Evolutionary conservation across 1,139 yeast species (phyloP).

Genomic region (Torulaspora globosa): DNA sequence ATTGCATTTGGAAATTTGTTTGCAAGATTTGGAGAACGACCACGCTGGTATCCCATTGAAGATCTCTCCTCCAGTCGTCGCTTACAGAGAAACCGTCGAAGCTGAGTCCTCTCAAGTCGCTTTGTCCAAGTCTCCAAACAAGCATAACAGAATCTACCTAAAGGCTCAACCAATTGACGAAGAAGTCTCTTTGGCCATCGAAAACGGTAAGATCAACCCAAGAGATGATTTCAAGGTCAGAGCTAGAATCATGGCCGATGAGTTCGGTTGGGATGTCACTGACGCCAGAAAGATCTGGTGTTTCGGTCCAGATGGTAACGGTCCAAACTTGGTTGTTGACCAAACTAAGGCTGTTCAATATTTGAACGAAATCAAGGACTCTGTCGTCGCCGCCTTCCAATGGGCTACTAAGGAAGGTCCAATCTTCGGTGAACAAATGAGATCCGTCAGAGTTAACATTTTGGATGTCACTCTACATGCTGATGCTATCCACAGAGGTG

Average conservation of each 20-base stretch:
- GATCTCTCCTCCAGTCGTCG: constrained; percentile 95
- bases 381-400: constrained; percentile 99
- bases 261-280: constrained; percentile 98
- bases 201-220: constrained; percentile 85
- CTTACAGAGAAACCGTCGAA: constrained; percentile 98
- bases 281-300: constrained; percentile 99
- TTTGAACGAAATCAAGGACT: constrained; percentile 98
- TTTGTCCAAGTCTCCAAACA: constrained; percentile 98
- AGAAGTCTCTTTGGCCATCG: constrained; percentile 90
- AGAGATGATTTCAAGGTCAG: constrained; percentile 99
- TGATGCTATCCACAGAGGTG: constrained; percentile 99
- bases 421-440: constrained; percentile 90
- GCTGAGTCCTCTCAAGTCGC: constrained; percentile 93
- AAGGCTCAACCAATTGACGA: constrained; percentile 95
- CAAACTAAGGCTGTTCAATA: constrained; percentile 99
- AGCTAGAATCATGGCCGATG: constrained; percentile 99
- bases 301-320: constrained; percentile 99
- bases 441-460: constrained; percentile 96
- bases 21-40: constrained; percentile 93
- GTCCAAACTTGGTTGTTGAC: constrained; percentile 98
- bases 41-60: constrained; percentile 99
- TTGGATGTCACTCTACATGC: constrained; percentile 99
- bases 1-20: constrained; percentile 98
- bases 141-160: constrained; percentile 99
- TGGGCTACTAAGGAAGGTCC: constrained; percentile 99